Base-by-base conservation (phyloP, 768 basidiomycete genomes). In the Gloeostereum incarnatum region DNA sequence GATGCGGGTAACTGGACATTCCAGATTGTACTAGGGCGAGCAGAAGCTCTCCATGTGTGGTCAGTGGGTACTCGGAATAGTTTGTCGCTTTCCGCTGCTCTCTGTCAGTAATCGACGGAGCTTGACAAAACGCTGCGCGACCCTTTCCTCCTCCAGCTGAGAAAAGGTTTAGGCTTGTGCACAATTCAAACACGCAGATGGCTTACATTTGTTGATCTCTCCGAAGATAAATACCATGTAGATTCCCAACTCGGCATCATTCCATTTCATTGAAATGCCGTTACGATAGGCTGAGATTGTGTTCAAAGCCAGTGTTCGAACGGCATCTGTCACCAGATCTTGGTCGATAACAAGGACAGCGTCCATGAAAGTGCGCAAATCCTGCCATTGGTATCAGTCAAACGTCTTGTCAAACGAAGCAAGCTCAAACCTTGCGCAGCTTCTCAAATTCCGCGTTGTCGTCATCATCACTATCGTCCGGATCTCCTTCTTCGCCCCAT, bases 141-240 rank as follows among this genome's bases (percentile, higher is more conserved):
- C 92, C 91, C 54, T 84, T 88, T 2, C 74, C 79, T 27, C 79
- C 81, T 55, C 68, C 79, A 13, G 43, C 47, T 19, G 2, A 46
- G 40, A 27, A 35, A 24, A 32, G 21, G 17, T 32, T 16, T 19
- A 8, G 17, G 36, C 20, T 18, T 8, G 16, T 19, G 3, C 34
- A 36, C 17, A 29, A 6, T 6, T 25, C 3, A 31, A 14, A 23
- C 39, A 11, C 14, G 32, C 19, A 27, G 20, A 27, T 27, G 35
- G 53, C 81, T 36, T 41, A 91, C 93, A 76, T 67, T 90, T 94
- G 57, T 78, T 80, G 47, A 94, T 77, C 56, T 96, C 92, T 30
- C 94, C 94, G 50, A 88, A 98, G 23, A 94, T 85, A 53, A 80
- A 97, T 7, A 97, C 79, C 18, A 98, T 69, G 56, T 91, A 91